Conservation (phyloP, 1,284 basidiomycete species). For the Grifola frondosa region DNA sequence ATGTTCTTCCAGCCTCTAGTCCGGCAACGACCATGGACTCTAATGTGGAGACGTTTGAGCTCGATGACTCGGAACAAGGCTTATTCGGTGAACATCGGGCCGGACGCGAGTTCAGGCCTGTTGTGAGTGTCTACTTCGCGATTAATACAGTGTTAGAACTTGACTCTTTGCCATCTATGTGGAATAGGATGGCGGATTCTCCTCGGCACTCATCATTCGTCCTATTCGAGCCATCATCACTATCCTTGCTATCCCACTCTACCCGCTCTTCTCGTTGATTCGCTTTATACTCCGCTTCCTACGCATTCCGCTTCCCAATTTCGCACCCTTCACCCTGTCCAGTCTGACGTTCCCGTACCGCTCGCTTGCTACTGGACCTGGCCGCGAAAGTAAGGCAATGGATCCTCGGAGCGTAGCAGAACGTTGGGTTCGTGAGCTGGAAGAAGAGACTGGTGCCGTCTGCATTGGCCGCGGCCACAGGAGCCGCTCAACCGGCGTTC, state of each 20-base stretch:
- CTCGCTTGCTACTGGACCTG: conserved; percentile 30
- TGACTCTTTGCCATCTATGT: neutral
- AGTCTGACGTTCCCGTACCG: conserved; percentile 49
- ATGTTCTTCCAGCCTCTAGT: conserved; percentile 26
- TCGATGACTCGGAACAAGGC: conserved; percentile 55
- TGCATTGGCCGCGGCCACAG: conserved; percentile 46
- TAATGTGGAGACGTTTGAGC: conserved; percentile 42
- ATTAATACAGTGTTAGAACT: neutral
- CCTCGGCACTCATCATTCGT: conserved; percentile 16
- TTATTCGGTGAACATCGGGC: conserved; percentile 21
- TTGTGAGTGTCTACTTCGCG: conserved; percentile 14
- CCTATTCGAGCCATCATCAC: conserved; percentile 29
- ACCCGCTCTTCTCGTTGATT: conserved; percentile 29
- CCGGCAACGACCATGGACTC: conserved; percentile 14
- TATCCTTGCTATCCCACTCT: conserved; percentile 34
- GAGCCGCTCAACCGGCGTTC: conserved; percentile 22
- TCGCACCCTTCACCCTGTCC: conserved; percentile 28
- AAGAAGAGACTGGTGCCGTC: conserved; percentile 78
- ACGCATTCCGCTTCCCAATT: conserved; percentile 34
- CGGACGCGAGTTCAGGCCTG: conserved; percentile 23
- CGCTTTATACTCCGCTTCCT: conserved; percentile 36
- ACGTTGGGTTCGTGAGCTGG: conserved; percentile 72
- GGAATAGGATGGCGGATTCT: conserved; percentile 12
- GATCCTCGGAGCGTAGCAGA: conserved; percentile 51
- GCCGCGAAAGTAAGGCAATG: conserved; percentile 36